phyloP scores from a whole-genome alignment of 2,329 filamentous ascomycete genomes.

The Colletotrichum trifolii region DNA sequence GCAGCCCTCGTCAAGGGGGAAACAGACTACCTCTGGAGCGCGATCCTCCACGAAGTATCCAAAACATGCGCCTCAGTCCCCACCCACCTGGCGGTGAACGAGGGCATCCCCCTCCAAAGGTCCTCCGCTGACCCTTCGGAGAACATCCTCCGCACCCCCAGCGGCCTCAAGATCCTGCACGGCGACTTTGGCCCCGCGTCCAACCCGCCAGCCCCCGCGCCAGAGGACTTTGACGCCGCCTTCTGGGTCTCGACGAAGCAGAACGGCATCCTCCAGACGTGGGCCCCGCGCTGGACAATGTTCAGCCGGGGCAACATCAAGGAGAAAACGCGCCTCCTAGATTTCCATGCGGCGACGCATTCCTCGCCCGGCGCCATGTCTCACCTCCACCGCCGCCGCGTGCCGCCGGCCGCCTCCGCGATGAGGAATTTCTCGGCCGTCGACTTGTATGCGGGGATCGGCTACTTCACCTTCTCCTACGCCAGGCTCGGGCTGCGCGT shows the following conservation, averaged over 20 bases:
- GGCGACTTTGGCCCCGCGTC: constrained; percentile 77
- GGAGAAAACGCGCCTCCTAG: constrained; percentile 83
- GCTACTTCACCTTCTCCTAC: constrained; percentile 93
- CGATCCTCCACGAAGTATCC: constrained; percentile 60
- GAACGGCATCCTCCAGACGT: constrained; percentile 83
- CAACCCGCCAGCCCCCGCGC: constrained; percentile 42
- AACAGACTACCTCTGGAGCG: constrained; percentile 56
- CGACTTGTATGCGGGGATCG: constrained; percentile 92
- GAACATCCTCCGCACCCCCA: constrained; percentile 81
- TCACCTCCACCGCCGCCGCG: neutral
- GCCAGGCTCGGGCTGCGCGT: constrained; percentile 77
- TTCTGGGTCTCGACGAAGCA: constrained; percentile 86
- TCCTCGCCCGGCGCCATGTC: neutral
- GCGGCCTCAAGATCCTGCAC: constrained; percentile 74
- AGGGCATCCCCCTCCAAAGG: constrained; percentile 66
- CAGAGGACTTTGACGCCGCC: constrained; percentile 70
- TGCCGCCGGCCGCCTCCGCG: neutral
- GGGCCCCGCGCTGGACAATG: constrained; percentile 93
- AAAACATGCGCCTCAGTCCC: constrained; percentile 52
- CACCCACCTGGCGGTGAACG: constrained; percentile 70
- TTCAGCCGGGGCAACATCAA: constrained; percentile 91
- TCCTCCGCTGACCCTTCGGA: constrained; percentile 48
- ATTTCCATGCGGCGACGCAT: constrained; percentile 50
- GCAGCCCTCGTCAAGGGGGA: constrained; percentile 38
- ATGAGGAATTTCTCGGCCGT: constrained; percentile 65